phyloP scores from a whole-genome alignment of 192 early-diverging fungal genomes.

The Backusella australiensis region DNA sequence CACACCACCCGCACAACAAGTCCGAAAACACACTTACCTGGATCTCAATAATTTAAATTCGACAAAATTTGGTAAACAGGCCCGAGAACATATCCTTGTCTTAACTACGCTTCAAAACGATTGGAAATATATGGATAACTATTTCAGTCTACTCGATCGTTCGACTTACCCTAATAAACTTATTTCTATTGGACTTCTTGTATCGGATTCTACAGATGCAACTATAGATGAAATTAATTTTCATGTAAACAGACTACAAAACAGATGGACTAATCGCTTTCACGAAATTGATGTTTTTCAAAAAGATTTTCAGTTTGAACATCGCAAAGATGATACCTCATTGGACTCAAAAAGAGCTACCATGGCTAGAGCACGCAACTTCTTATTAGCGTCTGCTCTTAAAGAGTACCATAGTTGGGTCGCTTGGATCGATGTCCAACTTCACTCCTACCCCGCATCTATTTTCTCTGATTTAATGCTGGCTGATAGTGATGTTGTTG shows the following conservation, averaged over 20 bases:
- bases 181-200: conserved; percentile 64
- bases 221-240: conserved; percentile 46
- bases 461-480: conserved; percentile 58
- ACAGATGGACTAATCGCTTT: conserved; percentile 21
- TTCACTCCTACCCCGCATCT: conserved; percentile 53
- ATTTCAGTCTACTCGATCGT: conserved; percentile 56
- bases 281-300: conserved; percentile 56
- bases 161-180: conserved; percentile 57
- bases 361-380: conserved; percentile 63
- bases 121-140: conserved; percentile 50
- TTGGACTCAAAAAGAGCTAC: conserved; percentile 52
- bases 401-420: conserved; percentile 61
- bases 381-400: conserved; percentile 53
- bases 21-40: neutral
- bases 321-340: conserved; percentile 51
- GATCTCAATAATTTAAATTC: conserved; percentile 32
- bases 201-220: conserved; percentile 55
- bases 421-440: conserved; percentile 68
- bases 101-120: conserved; percentile 64
- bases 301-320: conserved; percentile 48
- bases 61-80: conserved; percentile 11
- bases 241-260: conserved; percentile 18
- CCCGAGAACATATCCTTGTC: conserved; percentile 45
- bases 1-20: neutral
- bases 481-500: conserved; percentile 60